These are phyloP conservation scores for Fonsecaea pedrosoi DNA, from an alignment of 2,329 filamentous ascomycete species.

Conservation along the genomic window DNA sequence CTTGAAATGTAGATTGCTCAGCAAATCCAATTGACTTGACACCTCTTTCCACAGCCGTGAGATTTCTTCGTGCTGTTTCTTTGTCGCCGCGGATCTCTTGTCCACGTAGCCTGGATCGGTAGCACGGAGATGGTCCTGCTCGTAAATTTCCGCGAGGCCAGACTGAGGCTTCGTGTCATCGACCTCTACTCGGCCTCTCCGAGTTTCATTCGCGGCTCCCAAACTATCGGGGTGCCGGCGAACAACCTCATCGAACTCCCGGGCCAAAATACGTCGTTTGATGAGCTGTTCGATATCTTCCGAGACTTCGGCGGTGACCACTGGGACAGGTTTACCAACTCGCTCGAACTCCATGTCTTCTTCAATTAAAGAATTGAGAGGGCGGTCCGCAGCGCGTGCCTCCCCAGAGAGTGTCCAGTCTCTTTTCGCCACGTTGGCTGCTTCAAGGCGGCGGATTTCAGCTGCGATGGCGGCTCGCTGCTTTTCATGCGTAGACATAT, in stretches of 20 bases:
- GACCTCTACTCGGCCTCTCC: constrained; percentile 77
- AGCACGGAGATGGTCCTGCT: constrained; percentile 83
- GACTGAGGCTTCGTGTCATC: constrained; percentile 88
- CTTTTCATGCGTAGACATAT: constrained; percentile 78
- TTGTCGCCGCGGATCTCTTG: constrained; percentile 79
- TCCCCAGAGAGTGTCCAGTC: constrained; percentile 92
- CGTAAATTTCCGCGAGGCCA: constrained; percentile 89
- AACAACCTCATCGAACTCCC: constrained; percentile 90
- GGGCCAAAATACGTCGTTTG: constrained; percentile 86
- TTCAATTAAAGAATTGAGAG: constrained; percentile 89
- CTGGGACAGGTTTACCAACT: constrained; percentile 89
- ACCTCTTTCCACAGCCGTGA: constrained; percentile 82
- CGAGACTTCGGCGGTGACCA: constrained; percentile 88
- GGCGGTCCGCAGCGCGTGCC: constrained; percentile 79
- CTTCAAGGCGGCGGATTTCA: constrained; percentile 90
- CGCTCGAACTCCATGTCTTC: constrained; percentile 96
- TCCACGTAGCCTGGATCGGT: constrained; percentile 82
- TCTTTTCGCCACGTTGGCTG: constrained; percentile 84
- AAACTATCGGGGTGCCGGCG: constrained; percentile 79
- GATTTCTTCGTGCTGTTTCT: constrained; percentile 82
- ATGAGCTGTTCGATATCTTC: constrained; percentile 93
- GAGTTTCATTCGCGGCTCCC: constrained; percentile 64
- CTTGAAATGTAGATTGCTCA: constrained; percentile 95
- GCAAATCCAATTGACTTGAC: constrained; percentile 78
- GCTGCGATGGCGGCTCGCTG: constrained; percentile 83